Conservation (phyloP, 2,329 filamentous ascomycete species). For the Sclerotinia minor region DNA sequence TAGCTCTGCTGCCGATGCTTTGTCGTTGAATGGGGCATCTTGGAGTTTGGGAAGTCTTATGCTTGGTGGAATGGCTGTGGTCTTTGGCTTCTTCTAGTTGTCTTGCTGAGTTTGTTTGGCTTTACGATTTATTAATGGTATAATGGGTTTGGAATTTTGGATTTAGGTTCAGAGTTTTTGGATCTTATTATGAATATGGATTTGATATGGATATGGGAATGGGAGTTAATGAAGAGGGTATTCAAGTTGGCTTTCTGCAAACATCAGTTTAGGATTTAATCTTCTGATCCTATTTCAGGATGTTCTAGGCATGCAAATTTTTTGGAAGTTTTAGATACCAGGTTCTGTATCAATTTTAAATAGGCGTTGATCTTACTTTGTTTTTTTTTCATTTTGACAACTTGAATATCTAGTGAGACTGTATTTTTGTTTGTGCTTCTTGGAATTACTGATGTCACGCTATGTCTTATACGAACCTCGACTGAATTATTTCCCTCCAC, state of each 20-base stretch:
- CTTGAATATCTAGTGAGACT: no score
- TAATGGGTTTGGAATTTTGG: background rate
- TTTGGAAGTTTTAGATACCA: slow-evolving; percentile 3
- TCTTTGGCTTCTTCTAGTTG: slow-evolving; percentile 23
- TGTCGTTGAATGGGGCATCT: slow-evolving; percentile 1
- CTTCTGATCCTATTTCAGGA: background rate
- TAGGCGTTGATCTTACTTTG: background rate
- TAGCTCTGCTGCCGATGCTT: background rate
- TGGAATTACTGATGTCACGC: background rate
- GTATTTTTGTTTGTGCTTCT: background rate
- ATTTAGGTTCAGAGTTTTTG: background rate
- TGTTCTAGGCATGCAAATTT: slow-evolving; percentile 3
- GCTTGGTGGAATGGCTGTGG: slow-evolving; percentile 21
- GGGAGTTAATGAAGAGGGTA: slow-evolving; percentile 18
- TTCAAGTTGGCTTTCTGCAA: slow-evolving; percentile 8
- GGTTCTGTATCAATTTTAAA: slow-evolving; percentile 2
- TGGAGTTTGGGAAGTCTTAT: slow-evolving; percentile 14
- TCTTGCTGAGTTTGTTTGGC: background rate
- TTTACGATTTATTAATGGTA: slow-evolving; percentile 9
- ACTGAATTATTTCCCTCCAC: background rate
- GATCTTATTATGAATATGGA: background rate
- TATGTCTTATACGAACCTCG: background rate
- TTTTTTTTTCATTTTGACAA: background rate
- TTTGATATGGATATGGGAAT: background rate
- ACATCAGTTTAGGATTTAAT: slow-evolving; percentile 13